Evolutionary conservation across 2,329 filamentous ascomycete species (phyloP), one percentile per base, ranked within the genome.

Genomic region (Paracoccidioides lutzii): DNA sequence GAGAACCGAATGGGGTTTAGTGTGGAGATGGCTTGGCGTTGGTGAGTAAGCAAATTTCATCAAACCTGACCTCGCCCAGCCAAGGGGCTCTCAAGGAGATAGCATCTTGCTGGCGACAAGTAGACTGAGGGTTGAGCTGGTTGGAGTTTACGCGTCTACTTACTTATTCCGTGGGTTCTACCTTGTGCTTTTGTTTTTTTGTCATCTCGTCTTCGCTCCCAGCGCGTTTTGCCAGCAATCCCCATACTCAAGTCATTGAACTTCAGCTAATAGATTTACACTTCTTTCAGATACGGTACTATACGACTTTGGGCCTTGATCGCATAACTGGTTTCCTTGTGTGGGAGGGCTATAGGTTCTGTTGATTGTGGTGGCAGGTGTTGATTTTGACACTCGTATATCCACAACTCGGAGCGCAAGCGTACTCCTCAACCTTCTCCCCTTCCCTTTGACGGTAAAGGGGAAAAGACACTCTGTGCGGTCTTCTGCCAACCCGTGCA

Each of bases 141-240:
- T 52, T 59, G 58, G 51, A 56, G 57, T 63, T 59, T 60, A 68
- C 66, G 66, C 64, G 66, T 61, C 57, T 37, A 52, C 38, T 37
- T 54, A 37, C 14, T 50, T 48, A 42, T 10, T 43, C 44, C 35
- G 54, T 57, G 53, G 55, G 59, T 56, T 32, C 40, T 42, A 9
- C 46, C 33, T 30, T 37, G 42, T 10, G 46, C 48, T n/a, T 53
- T 41, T 44, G 28, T 43, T 33, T 33, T 54, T 46, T 41, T 57
- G 49, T 45, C 35, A n/a, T 53, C 28, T 48, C 54, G 33, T 30
- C 22, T 9, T 22, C 7, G 28, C 32, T 42, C 53, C 12, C 52
- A 48, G 49, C 53, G 55, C 53, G 55, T 58, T 58, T 54, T 53
- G 10, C 8, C 7, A 28, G 10, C 48, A 41, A 9, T 38, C 53